Evolutionary conservation across 208 protist genomes (phyloP), one percentile per base, ranked within the genome.

Genomic region (Trypanosoma lewisi): DNA sequence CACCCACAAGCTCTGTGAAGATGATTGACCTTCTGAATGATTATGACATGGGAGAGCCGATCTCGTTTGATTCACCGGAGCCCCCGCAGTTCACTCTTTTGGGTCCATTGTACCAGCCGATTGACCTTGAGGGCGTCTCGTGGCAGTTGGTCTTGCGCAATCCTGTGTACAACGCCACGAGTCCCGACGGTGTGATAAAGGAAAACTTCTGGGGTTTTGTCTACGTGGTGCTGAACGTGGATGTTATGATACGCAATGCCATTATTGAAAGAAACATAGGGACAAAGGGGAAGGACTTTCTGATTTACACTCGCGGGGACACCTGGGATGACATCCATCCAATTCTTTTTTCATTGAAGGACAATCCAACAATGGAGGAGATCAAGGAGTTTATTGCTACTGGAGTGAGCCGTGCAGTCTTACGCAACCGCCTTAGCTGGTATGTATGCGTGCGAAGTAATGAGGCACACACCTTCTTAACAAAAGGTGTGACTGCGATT

Each of bases 151-250:
- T 62, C 1, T 67, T 87, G 14, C 73, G 73, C 17, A 34, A 61
- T 28, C 81, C 83, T 42, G 57, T 93, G 11, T 89, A 80, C 71
- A 80, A 78, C 45, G 61, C 50, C 33, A 74, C 34, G 28, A 28
- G 21, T 8, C 36, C 23, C 6, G 47, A 25, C 4, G 19, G 48
- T 14, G 44, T 36, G 23, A 53, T 4, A 21, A 44, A 4, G 9
- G 21, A 68, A 8, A 82, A 62, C 42, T 94, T 94, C 61, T 94
- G 88, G 85, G 88, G 88, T 44, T 91, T 94, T 53, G 52, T 68
- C 6, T 30, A 63, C 23, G 42, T 70, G 23, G 44, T 64, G 2
- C 53, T 85, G 6, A 82, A 85, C 61, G 58, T 94, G 30, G 77
- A 56, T 31, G 39, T 44, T 7, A 51, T 83, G 0, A 49, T 91